These are phyloP conservation scores for Aureobasidium uvarum DNA, from an alignment of 2,329 filamentous ascomycete species.

Conservation along the genomic window DNA sequence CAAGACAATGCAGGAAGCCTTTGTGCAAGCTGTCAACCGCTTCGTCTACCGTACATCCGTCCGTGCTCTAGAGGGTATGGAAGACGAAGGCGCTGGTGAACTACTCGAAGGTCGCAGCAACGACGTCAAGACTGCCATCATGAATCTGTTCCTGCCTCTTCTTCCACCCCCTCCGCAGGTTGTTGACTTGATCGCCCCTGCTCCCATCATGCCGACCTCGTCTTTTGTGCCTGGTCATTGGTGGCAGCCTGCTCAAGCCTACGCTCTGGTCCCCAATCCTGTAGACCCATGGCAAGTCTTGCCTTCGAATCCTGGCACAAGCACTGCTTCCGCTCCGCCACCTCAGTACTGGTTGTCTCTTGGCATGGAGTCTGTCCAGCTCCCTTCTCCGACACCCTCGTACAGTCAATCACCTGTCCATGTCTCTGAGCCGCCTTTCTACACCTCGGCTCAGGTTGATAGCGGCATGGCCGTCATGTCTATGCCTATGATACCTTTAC, in stretches of 20 bases:
- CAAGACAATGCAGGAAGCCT: conserved; percentile 97
- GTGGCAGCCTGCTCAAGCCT: conserved; percentile 69
- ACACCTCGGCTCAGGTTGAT: conserved; percentile 72
- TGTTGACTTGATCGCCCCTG: conserved; percentile 83
- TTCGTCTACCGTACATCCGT: conserved; percentile 92
- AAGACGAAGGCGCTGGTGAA: conserved; percentile 95
- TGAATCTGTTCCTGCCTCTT: conserved; percentile 78
- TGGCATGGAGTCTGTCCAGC: conserved; percentile 66
- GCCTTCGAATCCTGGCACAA: conserved; percentile 79
- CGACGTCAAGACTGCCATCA: conserved; percentile 85
- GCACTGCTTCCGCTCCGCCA: conserved; percentile 67
- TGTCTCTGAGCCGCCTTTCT: conserved; percentile 63
- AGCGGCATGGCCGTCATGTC: conserved; percentile 73
- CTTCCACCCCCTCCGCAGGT: conserved; percentile 84
- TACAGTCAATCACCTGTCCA: conserved; percentile 78
- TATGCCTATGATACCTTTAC: conserved; percentile 73
- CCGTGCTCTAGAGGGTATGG: conserved; percentile 86
- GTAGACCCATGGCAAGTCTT: conserved; percentile 89
- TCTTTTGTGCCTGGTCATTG: conserved; percentile 65
- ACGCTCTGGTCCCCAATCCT: conserved; percentile 61
- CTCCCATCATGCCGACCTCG: conserved; percentile 80
- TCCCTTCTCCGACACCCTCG: conserved; percentile 75
- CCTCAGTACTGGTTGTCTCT: conserved; percentile 77
- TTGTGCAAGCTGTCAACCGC: conserved; percentile 93
- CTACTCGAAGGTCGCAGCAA: conserved; percentile 87